Conservation (phyloP, 2,329 filamentous ascomycete genomes). For the Xylaria multiplex region DNA sequence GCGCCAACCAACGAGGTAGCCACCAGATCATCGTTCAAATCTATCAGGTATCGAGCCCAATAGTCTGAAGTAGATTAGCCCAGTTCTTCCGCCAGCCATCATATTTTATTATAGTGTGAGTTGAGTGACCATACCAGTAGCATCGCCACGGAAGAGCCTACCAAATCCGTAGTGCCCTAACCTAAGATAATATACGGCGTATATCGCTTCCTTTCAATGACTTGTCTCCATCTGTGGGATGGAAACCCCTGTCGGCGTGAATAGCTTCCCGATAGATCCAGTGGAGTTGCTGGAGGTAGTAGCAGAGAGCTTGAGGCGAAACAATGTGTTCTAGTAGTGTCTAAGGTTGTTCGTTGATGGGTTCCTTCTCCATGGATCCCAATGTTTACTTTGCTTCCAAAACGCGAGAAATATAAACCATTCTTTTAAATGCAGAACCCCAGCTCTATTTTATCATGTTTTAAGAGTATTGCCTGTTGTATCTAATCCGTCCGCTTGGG, state of each 20-base stretch:
- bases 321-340: conserved; percentile 9
- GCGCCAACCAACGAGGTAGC: background rate
- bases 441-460: too few relatives aligned
- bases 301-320: conserved; percentile 13
- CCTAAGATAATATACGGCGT: background rate
- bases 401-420: too few relatives aligned
- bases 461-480: too few relatives aligned
- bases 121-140: background rate
- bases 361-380: background rate
- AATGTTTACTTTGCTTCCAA: too few relatives aligned
- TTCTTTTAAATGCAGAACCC: too few relatives aligned
- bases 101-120: background rate
- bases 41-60: background rate
- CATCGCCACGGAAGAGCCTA: background rate
- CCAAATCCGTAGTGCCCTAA: background rate
- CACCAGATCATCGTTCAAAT: background rate
- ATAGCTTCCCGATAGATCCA: conserved; percentile 6
- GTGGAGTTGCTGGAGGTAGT: conserved; percentile 8
- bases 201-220: background rate
- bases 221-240: conserved; percentile 1
- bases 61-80: background rate
- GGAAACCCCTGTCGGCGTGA: background rate
- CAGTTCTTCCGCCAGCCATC: background rate
- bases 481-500: too few relatives aligned
- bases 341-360: conserved; percentile 14